Conservation (phyloP, 441 rosid genomes). For the Francoa sonchifolia region DNA sequence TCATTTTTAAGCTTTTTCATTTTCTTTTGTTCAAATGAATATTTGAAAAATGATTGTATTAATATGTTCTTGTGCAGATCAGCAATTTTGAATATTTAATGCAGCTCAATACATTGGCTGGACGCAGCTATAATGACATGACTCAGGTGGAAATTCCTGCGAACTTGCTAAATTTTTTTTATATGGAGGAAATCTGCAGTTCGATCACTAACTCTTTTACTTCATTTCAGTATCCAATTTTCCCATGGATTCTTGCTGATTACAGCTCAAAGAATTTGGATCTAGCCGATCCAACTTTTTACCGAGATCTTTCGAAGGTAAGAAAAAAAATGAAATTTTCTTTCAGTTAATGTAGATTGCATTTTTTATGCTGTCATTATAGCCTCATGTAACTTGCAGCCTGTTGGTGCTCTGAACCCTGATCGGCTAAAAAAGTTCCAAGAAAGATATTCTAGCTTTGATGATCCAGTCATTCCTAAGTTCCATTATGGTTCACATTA, state of each 20-base stretch:
- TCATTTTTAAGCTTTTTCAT: neutral
- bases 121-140: slow-evolving; percentile 98
- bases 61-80: no score
- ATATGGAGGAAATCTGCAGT: slow-evolving; percentile 3
- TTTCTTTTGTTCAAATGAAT: slow-evolving; percentile 9
- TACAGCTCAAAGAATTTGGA: slow-evolving; percentile 68
- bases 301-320: slow-evolving; percentile 98
- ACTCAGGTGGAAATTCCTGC: slow-evolving; percentile 62
- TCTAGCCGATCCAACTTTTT: slow-evolving; percentile 77
- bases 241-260: slow-evolving; percentile 96
- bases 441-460: slow-evolving; percentile 97
- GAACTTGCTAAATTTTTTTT: neutral
- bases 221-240: slow-evolving; percentile 91
- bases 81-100: slow-evolving; percentile 98
- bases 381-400: slow-evolving; percentile 47
- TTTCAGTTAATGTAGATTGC: slow-evolving; percentile 12
- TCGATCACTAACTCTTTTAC: slow-evolving; percentile 11
- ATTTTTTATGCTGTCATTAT: slow-evolving; percentile 16
- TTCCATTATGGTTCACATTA: no score
- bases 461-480: slow-evolving; percentile 97
- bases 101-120: slow-evolving; percentile 97
- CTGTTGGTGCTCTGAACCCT: slow-evolving; percentile 89
- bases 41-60: no score
- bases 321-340: slow-evolving; percentile 21
- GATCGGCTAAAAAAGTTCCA: slow-evolving; percentile 79